A percentile compares a stretch with the other conserved stretches of the same genome.
Conservation (phyloP, 306 rosid genomes). For the Cicer judaicum region DNA sequence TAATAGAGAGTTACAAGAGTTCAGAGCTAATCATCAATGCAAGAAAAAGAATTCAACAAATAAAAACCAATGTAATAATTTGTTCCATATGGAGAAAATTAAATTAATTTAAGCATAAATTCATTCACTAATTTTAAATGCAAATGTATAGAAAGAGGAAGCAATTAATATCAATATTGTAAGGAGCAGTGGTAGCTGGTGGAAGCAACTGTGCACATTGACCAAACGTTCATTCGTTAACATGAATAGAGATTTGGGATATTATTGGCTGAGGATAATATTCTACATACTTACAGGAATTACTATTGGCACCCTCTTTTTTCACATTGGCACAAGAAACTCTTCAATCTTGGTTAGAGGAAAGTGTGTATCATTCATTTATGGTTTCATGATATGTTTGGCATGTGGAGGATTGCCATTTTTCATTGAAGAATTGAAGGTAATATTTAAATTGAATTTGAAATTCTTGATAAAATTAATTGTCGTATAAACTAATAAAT, state of each 20-base stretch:
- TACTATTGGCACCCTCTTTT: slow-evolving; percentile 62
- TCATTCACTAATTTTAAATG: neutral
- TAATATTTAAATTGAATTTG: neutral
- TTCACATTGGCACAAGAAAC: slow-evolving; percentile 54
- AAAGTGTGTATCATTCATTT: slow-evolving; percentile 63
- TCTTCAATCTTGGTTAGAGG: slow-evolving; percentile 62
- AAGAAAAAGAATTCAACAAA: slow-evolving; percentile 55
- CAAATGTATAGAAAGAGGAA: slow-evolving; percentile 52
- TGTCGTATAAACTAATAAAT: too few relatives aligned
- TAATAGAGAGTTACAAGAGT: slow-evolving; percentile 59
- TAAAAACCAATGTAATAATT: slow-evolving; percentile 59
- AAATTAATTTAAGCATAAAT: neutral
- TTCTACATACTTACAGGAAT: slow-evolving; percentile 51
- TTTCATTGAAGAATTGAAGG: slow-evolving; percentile 87
- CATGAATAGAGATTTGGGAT: slow-evolving; percentile 81
- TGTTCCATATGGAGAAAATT: neutral
- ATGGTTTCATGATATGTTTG: slow-evolving; percentile 70
- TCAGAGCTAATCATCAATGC: slow-evolving; percentile 57
- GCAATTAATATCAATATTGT: slow-evolving; percentile 41
- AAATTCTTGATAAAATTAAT: too few relatives aligned
- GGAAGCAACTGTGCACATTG: slow-evolving; percentile 67
- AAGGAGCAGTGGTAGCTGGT: slow-evolving; percentile 53
- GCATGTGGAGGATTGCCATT: slow-evolving; percentile 85
- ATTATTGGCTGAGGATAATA: slow-evolving; percentile 72
- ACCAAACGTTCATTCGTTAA: slow-evolving; percentile 67